These are phyloP conservation scores for Debaryomyces subglobosus DNA, from an alignment of 1,139 yeast species.

Conservation along the genomic window DNA sequence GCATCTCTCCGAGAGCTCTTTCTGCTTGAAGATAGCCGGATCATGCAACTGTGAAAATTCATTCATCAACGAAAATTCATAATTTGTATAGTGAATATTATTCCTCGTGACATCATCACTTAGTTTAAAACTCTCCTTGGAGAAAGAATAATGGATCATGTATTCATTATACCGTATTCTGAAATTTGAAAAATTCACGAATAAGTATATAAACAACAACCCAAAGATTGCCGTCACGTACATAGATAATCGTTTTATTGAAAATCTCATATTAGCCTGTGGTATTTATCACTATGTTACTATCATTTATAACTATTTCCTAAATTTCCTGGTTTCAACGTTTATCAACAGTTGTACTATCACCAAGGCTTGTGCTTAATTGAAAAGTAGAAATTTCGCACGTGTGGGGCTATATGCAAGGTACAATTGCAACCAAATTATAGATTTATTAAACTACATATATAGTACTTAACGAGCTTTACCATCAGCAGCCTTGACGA, in stretches of 20 bases:
- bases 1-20: slow-evolving; percentile 21
- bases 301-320: slow-evolving; percentile 1
- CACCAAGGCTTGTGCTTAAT: neutral
- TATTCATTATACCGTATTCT: neutral
- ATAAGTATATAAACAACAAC: slow-evolving; percentile 8
- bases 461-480: slow-evolving; percentile 54
- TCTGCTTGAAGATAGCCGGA: slow-evolving; percentile 16
- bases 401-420: slow-evolving; percentile 2
- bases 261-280: slow-evolving; percentile 19
- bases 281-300: slow-evolving; percentile 2
- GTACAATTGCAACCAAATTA: slow-evolving; percentile 3
- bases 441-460: slow-evolving; percentile 4
- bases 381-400: neutral
- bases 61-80: slow-evolving; percentile 24
- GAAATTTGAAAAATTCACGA: slow-evolving; percentile 4
- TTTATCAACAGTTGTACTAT: neutral
- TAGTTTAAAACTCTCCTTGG: slow-evolving; percentile 14
- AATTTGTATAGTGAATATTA: slow-evolving; percentile 34
- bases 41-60: slow-evolving; percentile 14
- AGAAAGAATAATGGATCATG: slow-evolving; percentile 15
- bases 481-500: slow-evolving; percentile 97
- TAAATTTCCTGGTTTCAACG: neutral
- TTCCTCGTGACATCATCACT: slow-evolving; percentile 23
- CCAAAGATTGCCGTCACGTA: slow-evolving; percentile 7
- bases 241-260: slow-evolving; percentile 15